Conservation (phyloP, 169 alveolate genomes). For the Blepharisma undulans region DNA sequence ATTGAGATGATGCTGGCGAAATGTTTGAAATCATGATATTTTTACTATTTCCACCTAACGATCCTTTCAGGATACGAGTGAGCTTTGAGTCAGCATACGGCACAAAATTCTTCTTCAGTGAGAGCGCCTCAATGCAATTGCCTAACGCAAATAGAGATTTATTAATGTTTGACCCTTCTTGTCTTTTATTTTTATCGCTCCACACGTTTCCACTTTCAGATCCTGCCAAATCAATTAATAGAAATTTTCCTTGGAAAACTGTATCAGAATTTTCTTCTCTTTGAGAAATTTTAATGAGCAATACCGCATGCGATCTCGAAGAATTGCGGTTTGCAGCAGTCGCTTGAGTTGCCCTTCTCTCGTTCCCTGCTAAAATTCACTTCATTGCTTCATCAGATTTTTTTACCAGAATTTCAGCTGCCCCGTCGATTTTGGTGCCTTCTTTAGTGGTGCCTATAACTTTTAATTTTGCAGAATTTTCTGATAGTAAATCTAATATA, state of each 20-base stretch:
- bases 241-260: slow-evolving; percentile 81
- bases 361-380: slow-evolving; percentile 81
- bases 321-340: slow-evolving; percentile 92
- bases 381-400: slow-evolving; percentile 87
- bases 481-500: slow-evolving; percentile 90
- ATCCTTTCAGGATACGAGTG: slow-evolving; percentile 89
- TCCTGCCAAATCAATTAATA: slow-evolving; percentile 93
- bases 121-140: slow-evolving; percentile 91
- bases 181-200: slow-evolving; percentile 85
- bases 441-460: too few species aligned
- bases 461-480: slow-evolving; percentile 88
- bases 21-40: slow-evolving; percentile 90
- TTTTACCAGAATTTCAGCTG: slow-evolving; percentile 75
- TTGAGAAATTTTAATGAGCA: slow-evolving; percentile 81
- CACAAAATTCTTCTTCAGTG: slow-evolving; percentile 79
- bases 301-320: slow-evolving; percentile 90
- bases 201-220: slow-evolving; percentile 91
- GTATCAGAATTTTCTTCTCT: slow-evolving; percentile 78
- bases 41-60: slow-evolving; percentile 89
- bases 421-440: slow-evolving; percentile 90
- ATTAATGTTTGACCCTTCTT: slow-evolving; percentile 96
- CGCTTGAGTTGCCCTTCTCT: slow-evolving; percentile 89
- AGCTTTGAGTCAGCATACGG: slow-evolving; percentile 93
- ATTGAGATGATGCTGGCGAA: slow-evolving; percentile 71
- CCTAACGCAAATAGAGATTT: slow-evolving; percentile 91